Conservation (phyloP, 257 asterid species). For the Marsdenia floribunda region DNA sequence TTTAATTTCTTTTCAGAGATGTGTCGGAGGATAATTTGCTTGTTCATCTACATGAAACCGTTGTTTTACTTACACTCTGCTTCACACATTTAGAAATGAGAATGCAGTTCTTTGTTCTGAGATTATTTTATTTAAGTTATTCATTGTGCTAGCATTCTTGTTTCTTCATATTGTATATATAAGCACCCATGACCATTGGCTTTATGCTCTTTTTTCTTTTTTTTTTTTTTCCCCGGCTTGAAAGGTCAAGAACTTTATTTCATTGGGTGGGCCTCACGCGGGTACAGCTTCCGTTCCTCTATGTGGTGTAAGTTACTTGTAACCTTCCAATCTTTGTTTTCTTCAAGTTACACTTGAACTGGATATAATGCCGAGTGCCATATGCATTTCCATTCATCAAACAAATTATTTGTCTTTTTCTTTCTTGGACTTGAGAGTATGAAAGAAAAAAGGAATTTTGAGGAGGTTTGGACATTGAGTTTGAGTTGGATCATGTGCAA, state of each 20-base stretch:
- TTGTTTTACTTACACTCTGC: neutral
- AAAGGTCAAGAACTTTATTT: conserved; percentile 77
- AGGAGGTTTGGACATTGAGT: neutral
- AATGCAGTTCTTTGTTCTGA: no score
- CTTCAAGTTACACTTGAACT: conserved; percentile 3
- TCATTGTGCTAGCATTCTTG: neutral
- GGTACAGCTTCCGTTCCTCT: conserved; percentile 99
- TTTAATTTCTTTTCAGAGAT: neutral
- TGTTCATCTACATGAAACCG: neutral
- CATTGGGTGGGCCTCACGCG: conserved; percentile 96
- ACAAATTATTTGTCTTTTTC: neutral
- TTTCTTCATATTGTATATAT: neutral
- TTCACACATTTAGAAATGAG: neutral
- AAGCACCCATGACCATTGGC: neutral
- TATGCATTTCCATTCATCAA: neutral
- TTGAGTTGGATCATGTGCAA: neutral
- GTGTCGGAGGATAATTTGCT: neutral
- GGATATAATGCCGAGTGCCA: neutral
- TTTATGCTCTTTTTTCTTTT: neutral
- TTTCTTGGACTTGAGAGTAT: neutral
- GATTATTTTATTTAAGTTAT: neutral
- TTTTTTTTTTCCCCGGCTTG: neutral
- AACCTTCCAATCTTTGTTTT: conserved; percentile 3
- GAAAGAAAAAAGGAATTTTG: neutral
- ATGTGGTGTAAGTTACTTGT: conserved; percentile 71